A percentile compares a stretch with the other conserved stretches of the same genome.
These are phyloP conservation scores for Eucalyptus viminalis DNA, from an alignment of 345 rosid species.

Conservation along the genomic window DNA sequence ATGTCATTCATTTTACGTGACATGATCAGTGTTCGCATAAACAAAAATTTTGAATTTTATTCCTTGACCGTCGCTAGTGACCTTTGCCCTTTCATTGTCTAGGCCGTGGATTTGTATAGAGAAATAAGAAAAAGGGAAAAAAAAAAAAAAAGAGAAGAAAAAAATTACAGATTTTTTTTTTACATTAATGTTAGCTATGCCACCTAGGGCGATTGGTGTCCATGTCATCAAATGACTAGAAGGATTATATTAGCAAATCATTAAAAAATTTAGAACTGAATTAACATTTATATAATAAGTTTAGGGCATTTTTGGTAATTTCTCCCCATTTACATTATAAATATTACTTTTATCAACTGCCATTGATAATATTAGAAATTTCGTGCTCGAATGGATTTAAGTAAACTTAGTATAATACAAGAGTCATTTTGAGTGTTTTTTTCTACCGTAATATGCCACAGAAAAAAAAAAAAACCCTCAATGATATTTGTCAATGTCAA, in stretches of 20 bases:
- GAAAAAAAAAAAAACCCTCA: too few relatives aligned
- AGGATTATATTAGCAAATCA: too few relatives aligned
- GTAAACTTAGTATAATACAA: not conserved
- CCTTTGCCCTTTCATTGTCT: too few relatives aligned
- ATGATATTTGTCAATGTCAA: not conserved
- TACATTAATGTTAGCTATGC: not conserved
- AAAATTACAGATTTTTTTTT: too few relatives aligned
- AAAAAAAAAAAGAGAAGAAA: too few relatives aligned
- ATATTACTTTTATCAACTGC: not conserved
- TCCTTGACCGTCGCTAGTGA: too few relatives aligned
- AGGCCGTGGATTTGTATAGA: too few relatives aligned
- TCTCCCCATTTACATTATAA: not conserved
- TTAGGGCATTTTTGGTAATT: not conserved
- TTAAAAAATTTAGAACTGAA: rapidly evolving
- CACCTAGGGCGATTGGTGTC: rapidly evolving
- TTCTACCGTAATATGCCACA: not conserved
- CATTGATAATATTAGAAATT: not conserved
- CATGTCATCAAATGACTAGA: not conserved
- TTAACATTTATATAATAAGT: not conserved
- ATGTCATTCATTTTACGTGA: rapidly evolving
- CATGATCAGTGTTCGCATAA: rapidly evolving
- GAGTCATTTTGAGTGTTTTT: not conserved
- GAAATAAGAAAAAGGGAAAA: too few relatives aligned
- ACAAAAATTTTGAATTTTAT: too few relatives aligned
- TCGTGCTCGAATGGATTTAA: not conserved